These are phyloP conservation scores for Gossypioides kirkii DNA, from an alignment of 345 rosid genomes.

Conservation along the genomic window DNA sequence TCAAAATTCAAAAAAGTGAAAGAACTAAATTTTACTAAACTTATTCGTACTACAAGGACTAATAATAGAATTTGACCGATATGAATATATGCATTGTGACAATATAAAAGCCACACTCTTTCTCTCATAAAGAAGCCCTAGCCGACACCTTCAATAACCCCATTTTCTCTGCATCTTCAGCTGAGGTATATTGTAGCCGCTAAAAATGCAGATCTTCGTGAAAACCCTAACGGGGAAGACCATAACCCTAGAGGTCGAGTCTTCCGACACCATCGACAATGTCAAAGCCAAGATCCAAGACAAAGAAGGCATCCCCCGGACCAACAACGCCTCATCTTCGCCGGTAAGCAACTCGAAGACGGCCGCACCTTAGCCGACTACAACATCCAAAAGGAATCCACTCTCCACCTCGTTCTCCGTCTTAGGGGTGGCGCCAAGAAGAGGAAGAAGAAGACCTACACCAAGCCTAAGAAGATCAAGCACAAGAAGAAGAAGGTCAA, in stretches of 20 bases:
- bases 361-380: conserved; percentile 50
- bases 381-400: conserved; percentile 36
- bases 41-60: too few relatives aligned
- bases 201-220: conserved; percentile 61
- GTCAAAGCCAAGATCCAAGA: conserved; percentile 75
- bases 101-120: too few relatives aligned
- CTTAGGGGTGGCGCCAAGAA: conserved; percentile 5
- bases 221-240: conserved; percentile 69
- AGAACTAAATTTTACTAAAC: too few relatives aligned
- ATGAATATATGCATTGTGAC: too few relatives aligned
- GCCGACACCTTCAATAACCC: too few relatives aligned
- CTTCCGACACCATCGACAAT: conserved; percentile 68
- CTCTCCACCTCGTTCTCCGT: conserved; percentile 1
- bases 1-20: too few relatives aligned
- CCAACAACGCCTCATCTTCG: conserved; percentile 48
- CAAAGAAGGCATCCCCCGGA: conserved; percentile 61
- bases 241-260: conserved; percentile 67
- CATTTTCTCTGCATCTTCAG: too few relatives aligned
- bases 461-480: conserved; percentile 9
- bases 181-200: background rate
- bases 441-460: conserved; percentile 9
- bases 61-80: too few relatives aligned
- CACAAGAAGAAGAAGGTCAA: conserved; percentile 9
- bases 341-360: conserved; percentile 52
- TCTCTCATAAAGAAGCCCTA: too few relatives aligned